Base-by-base conservation (phyloP, 805 yeast genomes). In the Yamadazyma kitorensis region DNA sequence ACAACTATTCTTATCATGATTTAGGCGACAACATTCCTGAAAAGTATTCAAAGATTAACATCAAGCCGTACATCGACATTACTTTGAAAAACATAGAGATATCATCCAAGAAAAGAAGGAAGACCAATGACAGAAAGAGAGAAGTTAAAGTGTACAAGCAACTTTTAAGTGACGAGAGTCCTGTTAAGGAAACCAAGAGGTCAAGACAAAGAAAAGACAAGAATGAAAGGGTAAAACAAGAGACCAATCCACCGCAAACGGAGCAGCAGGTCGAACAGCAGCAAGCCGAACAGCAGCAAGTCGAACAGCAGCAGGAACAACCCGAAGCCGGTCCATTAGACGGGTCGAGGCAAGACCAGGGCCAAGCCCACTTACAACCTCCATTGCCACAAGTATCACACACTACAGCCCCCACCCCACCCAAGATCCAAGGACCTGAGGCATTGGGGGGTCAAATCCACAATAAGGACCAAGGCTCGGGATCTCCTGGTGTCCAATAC, bases 1-100 rank as follows among this genome's bases (percentile, higher is more conserved):
- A 67, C 48, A 67, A 67, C 35, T 68, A 55, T 44, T 64, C 71
- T 5, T 66, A 63, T 45, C 73, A 68, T 40, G 47, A 64, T 4
- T 47, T 61, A 26, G 54, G 58, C 26, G 51, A 59, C 3, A 46
- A 48, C 13, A 49, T 50, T 8, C 47, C 48, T 13, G 47, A 42
- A 15, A 65, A 65, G 38, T 49, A 54, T 29, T 31, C 47, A 5
- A 43, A 39, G 16, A 43, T 67, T 5, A 34, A 52, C 5, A 57
- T 67, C 31, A 49, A 39, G 13, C 64, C 70, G 1, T 66, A 66
- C 44, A 48, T 57, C 14, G 70, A 65, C 31, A 60, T 67, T 10
- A 49, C 59, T 9, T 45, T 65, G 34, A 33, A 28, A 27, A 34
- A 34, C 19, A 25, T 27, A 3, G 33, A 27, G 10, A 14, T 28